Conservation (phyloP, 192 early-diverging fungal genomes). For the Backusella australiensis region DNA sequence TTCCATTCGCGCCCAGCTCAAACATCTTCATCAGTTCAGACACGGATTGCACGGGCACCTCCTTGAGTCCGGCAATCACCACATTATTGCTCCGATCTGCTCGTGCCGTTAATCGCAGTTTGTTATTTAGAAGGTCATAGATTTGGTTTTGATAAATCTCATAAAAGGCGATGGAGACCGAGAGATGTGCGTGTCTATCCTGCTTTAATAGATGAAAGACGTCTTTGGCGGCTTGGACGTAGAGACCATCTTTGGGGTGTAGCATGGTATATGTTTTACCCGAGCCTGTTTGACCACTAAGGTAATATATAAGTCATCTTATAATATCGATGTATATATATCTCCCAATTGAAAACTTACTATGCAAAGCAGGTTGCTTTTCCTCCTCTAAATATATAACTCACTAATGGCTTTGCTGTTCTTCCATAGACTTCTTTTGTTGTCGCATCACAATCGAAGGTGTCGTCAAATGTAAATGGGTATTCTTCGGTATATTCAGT, state of each 20-base stretch:
- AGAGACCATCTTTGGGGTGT: slow-evolving; percentile 83
- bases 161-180: slow-evolving; percentile 87
- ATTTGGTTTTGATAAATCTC: slow-evolving; percentile 98
- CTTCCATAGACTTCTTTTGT: slow-evolving; percentile 89
- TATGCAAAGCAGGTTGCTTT: slow-evolving; percentile 99
- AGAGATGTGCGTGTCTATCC: slow-evolving; percentile 69
- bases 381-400: slow-evolving; percentile 94
- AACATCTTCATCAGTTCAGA: slow-evolving; percentile 87
- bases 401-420: slow-evolving; percentile 91
- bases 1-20: slow-evolving; percentile 81
- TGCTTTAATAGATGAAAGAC: slow-evolving; percentile 75
- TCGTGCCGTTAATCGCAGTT: slow-evolving; percentile 85
- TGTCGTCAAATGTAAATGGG: slow-evolving; percentile 94
- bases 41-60: slow-evolving; percentile 81
- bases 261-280: slow-evolving; percentile 99
- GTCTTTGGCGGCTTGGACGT: slow-evolving; percentile 88
- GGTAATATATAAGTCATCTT: neutral
- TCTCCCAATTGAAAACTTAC: slow-evolving; percentile 43
- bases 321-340: neutral
- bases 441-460: slow-evolving; percentile 77
- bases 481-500: slow-evolving; percentile 94
- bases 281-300: slow-evolving; percentile 73
- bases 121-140: slow-evolving; percentile 88
- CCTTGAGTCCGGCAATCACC: slow-evolving; percentile 80
- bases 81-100: slow-evolving; percentile 96